These are phyloP conservation scores for Mortierella sp. DNA, from an alignment of 371 early-diverging fungal genomes.

Conservation along the genomic window DNA sequence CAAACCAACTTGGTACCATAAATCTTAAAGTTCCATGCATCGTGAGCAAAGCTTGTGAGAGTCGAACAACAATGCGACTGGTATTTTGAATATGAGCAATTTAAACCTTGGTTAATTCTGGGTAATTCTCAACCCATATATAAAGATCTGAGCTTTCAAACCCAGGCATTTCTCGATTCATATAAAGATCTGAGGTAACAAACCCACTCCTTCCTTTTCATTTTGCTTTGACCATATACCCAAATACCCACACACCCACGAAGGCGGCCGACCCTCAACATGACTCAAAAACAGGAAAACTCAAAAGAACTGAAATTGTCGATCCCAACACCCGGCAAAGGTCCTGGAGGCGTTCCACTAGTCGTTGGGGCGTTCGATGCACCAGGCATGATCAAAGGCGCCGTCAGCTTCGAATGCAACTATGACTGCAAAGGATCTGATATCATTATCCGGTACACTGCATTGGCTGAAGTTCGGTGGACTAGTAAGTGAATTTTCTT, in stretches of 20 bases:
- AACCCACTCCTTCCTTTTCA: too few species aligned
- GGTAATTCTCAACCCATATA: too few species aligned
- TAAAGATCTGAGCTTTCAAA: too few species aligned
- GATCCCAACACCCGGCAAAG: slow-evolving; percentile 9
- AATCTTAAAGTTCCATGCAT: too few species aligned
- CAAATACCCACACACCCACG: background rate
- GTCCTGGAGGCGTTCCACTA: slow-evolving; percentile 17
- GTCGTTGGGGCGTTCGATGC: slow-evolving; percentile 17
- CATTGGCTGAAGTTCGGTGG: slow-evolving; percentile 20
- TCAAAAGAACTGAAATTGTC: background rate
- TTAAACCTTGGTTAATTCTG: too few species aligned
- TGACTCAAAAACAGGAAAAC: background rate
- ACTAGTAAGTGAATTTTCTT: slow-evolving; percentile 10
- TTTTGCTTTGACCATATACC: too few species aligned
- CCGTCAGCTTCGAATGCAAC: slow-evolving; percentile 15
- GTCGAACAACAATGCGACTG: too few species aligned
- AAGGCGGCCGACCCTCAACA: background rate
- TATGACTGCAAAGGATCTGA: slow-evolving; percentile 37
- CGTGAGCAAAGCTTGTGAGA: too few species aligned
- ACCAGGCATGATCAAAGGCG: slow-evolving; percentile 15
- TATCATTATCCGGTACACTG: slow-evolving; percentile 23
- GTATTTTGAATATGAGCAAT: too few species aligned
- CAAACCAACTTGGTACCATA: too few species aligned
- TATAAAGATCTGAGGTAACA: too few species aligned
- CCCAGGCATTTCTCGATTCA: too few species aligned